These are phyloP conservation scores for Xylaria sp. DNA, from an alignment of 2,329 filamentous ascomycete genomes.

Conservation along the genomic window DNA sequence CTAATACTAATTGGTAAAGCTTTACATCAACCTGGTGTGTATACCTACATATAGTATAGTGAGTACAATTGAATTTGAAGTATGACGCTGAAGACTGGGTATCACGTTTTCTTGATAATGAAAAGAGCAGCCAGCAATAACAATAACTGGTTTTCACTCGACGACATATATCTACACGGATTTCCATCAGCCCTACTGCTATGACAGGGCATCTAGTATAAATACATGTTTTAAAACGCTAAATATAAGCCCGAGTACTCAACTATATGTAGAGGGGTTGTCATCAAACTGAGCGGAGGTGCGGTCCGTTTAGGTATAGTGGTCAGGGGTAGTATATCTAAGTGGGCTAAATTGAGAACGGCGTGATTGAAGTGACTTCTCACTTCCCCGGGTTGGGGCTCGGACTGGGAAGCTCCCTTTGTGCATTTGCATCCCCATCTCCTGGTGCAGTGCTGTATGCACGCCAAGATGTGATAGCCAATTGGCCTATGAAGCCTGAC, in stretches of 20 bases:
- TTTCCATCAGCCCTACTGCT: not conserved
- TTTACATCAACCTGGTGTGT: not conserved
- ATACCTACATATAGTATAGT: not conserved
- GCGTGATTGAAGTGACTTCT: constrained; percentile 16
- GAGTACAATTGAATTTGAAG: not conserved
- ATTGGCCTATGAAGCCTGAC: constrained; percentile 5
- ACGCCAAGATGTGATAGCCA: constrained; percentile 27
- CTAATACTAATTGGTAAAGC: not conserved
- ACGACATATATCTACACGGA: not conserved
- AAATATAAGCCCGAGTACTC: not conserved
- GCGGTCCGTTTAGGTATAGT: not conserved
- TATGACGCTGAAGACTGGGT: not conserved
- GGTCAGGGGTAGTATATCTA: constrained; percentile 4
- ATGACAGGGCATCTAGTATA: not conserved
- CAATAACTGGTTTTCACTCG: no score
- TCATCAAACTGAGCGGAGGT: constrained; percentile 10
- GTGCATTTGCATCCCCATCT: constrained; percentile 15
- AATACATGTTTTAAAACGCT: not conserved
- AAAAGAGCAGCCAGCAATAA: not conserved
- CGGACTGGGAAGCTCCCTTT: constrained; percentile 13
- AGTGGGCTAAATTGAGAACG: constrained; percentile 6
- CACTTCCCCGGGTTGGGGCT: constrained; percentile 27
- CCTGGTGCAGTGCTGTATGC: constrained; percentile 3
- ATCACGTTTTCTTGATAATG: not conserved
- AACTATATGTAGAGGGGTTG: not conserved